Evolutionary conservation across 768 basidiomycete genomes (phyloP).

Genomic region (Xerocomus brunneocitrinus): DNA sequence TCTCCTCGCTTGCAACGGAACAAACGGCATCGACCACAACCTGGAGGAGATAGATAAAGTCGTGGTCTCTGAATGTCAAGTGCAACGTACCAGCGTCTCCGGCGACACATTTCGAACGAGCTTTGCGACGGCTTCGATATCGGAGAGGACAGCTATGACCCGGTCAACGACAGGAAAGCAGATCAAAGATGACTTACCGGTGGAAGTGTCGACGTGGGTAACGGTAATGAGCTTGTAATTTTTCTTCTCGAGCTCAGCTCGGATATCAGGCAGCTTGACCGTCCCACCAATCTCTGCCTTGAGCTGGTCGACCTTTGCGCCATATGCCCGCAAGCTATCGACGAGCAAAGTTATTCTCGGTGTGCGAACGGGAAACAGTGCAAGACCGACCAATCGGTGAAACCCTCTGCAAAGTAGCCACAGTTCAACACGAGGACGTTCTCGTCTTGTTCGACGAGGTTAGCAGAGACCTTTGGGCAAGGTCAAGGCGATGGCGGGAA

Average conservation of each 20-base stretch:
- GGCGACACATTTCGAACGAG: slow-evolving; percentile 76
- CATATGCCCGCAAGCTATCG: slow-evolving; percentile 76
- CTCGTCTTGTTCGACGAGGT: slow-evolving; percentile 81
- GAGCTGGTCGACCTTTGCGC: slow-evolving; percentile 81
- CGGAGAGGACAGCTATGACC: slow-evolving; percentile 70
- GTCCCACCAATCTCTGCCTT: slow-evolving; percentile 79
- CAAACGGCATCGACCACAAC: slow-evolving; percentile 92
- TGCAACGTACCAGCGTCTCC: slow-evolving; percentile 62
- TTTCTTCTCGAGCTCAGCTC: slow-evolving; percentile 66
- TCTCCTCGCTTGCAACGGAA: slow-evolving; percentile 93
- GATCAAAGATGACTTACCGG: slow-evolving; percentile 38
- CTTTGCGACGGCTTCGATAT: slow-evolving; percentile 71
- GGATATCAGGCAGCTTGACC: slow-evolving; percentile 56
- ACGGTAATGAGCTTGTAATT: slow-evolving; percentile 88
- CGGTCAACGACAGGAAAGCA: background rate
- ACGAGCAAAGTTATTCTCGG: background rate
- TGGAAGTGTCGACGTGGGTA: slow-evolving; percentile 94
- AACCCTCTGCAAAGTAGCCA: slow-evolving; percentile 93
- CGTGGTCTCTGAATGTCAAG: background rate
- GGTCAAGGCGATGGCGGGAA: background rate
- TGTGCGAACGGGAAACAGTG: background rate
- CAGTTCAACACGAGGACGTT: slow-evolving; percentile 78
- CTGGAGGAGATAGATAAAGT: slow-evolving; percentile 31
- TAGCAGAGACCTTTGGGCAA: slow-evolving; percentile 69
- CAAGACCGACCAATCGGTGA: slow-evolving; percentile 68